These are phyloP conservation scores for Pythium pyrilobum DNA, from an alignment of 352 stramenopile species.

Conservation along the genomic window DNA sequence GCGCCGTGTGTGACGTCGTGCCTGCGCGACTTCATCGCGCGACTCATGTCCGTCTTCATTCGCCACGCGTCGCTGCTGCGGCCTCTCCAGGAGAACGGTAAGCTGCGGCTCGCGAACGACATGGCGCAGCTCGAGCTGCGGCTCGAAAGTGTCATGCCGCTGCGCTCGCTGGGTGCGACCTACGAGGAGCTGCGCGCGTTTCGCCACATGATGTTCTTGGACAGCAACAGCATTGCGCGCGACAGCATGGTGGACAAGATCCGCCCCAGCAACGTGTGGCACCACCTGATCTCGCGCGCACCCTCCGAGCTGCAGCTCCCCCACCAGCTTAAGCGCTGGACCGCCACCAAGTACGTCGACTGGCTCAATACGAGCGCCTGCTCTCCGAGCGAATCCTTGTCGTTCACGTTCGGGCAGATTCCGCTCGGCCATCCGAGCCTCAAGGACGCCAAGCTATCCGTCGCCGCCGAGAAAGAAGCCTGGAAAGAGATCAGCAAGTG, in stretches of 20 bases:
- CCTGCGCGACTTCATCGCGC: slow-evolving; percentile 60
- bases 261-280: slow-evolving; percentile 81
- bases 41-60: slow-evolving; percentile 74
- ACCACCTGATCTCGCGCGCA: slow-evolving; percentile 69
- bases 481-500: slow-evolving; percentile 80
- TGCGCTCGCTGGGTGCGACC: slow-evolving; percentile 45
- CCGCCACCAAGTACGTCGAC: slow-evolving; percentile 67
- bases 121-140: slow-evolving; percentile 79
- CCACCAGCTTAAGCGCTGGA: slow-evolving; percentile 72
- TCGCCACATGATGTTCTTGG: slow-evolving; percentile 80
- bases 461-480: slow-evolving; percentile 61
- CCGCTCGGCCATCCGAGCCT: slow-evolving; percentile 64
- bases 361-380: slow-evolving; percentile 63
- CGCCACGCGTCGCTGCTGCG: slow-evolving; percentile 68
- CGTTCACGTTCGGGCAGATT: slow-evolving; percentile 25
- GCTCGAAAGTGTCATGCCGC: slow-evolving; percentile 50
- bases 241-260: slow-evolving; percentile 79
- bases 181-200: slow-evolving; percentile 82
- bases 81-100: slow-evolving; percentile 69
- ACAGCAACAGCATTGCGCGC: slow-evolving; percentile 50
- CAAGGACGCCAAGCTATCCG: slow-evolving; percentile 41
- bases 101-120: slow-evolving; percentile 75
- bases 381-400: slow-evolving; percentile 2
- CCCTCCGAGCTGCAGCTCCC: slow-evolving; percentile 69
- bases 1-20: slow-evolving; percentile 44